These are phyloP conservation scores for Xerophyta viscosa DNA, from an alignment of 106 monocot genomes.

Conservation along the genomic window DNA sequence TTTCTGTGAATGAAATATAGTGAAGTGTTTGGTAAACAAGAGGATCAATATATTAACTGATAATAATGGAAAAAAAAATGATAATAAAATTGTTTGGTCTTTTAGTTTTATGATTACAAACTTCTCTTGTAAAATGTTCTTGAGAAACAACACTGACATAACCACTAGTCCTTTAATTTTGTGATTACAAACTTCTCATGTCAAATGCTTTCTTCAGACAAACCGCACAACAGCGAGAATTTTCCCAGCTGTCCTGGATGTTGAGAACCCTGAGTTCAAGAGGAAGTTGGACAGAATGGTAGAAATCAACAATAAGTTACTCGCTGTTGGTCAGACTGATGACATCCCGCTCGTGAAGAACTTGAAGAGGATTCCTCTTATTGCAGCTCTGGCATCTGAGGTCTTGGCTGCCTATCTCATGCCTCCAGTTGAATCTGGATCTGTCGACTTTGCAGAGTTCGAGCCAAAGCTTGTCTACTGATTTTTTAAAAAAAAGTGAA, in stretches of 20 bases:
- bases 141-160: too few species aligned
- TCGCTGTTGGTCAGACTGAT: constrained; percentile 51
- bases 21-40: too few species aligned
- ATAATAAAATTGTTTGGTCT: too few species aligned
- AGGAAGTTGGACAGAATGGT: constrained; percentile 96
- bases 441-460: constrained; percentile 87
- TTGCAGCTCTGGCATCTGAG: constrained; percentile 71
- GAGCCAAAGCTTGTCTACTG: constrained; percentile 86
- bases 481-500: constrained; percentile 7
- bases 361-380: constrained; percentile 79
- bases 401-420: constrained; percentile 87
- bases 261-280: constrained; percentile 98
- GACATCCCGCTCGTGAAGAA: constrained; percentile 78
- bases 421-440: constrained; percentile 94
- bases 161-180: too few species aligned
- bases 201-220: constrained; percentile 39
- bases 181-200: too few species aligned
- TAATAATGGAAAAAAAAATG: too few species aligned
- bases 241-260: constrained; percentile 90
- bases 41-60: too few species aligned
- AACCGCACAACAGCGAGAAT: constrained; percentile 90
- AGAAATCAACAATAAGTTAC: constrained; percentile 60
- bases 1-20: too few species aligned
- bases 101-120: too few species aligned
- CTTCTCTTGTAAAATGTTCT: too few species aligned